Evolutionary conservation across 495 filamentous ascomycete species (phyloP).

Genomic region (Penicillium nucicola): DNA sequence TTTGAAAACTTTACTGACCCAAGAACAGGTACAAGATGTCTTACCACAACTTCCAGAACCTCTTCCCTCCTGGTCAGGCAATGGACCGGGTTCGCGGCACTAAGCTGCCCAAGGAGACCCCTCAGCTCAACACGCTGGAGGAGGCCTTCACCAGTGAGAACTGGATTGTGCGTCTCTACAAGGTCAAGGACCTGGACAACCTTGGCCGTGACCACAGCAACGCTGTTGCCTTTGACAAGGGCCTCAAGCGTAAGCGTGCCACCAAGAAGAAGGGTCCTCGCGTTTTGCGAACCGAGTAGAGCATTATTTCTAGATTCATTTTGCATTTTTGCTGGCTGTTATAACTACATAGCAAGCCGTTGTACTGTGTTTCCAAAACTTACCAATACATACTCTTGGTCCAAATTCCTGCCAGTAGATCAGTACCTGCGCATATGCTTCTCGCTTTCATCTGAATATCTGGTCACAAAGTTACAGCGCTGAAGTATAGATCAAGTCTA

Average conservation of each 20-base stretch:
- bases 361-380: constrained; percentile 8
- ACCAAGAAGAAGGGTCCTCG: constrained; percentile 75
- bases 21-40: constrained; percentile 96
- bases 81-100: constrained; percentile 83
- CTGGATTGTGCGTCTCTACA: constrained; percentile 99
- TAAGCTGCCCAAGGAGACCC: constrained; percentile 79
- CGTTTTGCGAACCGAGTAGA: constrained; percentile 79
- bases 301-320: neutral
- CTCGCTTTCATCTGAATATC: neutral
- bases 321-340: constrained; percentile 8
- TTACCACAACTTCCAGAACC: constrained; percentile 92
- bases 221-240: constrained; percentile 85
- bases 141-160: constrained; percentile 99
- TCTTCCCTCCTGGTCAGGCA: constrained; percentile 92
- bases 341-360: constrained; percentile 7
- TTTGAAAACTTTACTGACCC: constrained; percentile 33
- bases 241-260: constrained; percentile 89
- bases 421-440: neutral
- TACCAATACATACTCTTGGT: constrained; percentile 5
- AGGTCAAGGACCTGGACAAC: constrained; percentile 98
- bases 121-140: constrained; percentile 82
- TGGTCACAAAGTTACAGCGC: too few relatives aligned
- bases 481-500: neutral
- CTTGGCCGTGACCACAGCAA: constrained; percentile 83
- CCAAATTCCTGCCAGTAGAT: neutral